Percentiles rank a stretch among this genome's conserved stretches.
Conservation (phyloP, 345 rosid genomes). For the Acer yangbiense region DNA sequence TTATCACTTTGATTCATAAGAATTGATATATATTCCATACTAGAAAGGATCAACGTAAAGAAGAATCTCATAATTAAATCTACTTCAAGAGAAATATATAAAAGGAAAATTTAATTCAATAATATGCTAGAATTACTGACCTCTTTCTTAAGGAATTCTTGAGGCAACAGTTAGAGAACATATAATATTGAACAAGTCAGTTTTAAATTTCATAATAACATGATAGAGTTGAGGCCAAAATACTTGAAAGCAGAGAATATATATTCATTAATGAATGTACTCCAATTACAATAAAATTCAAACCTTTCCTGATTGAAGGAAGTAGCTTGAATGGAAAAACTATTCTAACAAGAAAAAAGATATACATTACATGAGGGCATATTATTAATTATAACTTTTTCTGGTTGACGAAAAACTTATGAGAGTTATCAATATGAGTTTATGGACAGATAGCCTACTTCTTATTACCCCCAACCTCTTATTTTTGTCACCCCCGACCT, state of each 20-base stretch:
- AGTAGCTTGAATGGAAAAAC: conserved; percentile 3
- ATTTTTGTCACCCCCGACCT: neutral
- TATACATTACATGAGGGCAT: neutral
- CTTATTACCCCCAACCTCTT: neutral
- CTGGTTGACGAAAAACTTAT: conserved; percentile 10
- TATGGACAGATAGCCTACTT: conserved; percentile 6
- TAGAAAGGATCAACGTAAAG: neutral
- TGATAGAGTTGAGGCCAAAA: neutral
- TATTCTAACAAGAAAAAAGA: neutral
- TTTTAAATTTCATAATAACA: neutral
- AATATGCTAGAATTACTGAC: neutral
- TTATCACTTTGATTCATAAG: neutral
- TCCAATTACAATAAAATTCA: neutral
- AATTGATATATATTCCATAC: neutral
- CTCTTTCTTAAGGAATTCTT: neutral
- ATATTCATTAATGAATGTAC: neutral
- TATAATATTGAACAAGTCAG: neutral
- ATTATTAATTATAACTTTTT: neutral
- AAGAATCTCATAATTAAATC: neutral
- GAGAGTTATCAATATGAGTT: neutral
- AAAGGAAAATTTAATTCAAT: neutral
- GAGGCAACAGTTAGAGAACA: neutral
- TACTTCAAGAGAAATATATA: neutral
- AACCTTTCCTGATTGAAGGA: neutral
- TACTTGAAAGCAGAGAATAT: neutral